phyloP scores from a whole-genome alignment of 2,329 filamentous ascomycete species.

The Colletotrichum australisinense region DNA sequence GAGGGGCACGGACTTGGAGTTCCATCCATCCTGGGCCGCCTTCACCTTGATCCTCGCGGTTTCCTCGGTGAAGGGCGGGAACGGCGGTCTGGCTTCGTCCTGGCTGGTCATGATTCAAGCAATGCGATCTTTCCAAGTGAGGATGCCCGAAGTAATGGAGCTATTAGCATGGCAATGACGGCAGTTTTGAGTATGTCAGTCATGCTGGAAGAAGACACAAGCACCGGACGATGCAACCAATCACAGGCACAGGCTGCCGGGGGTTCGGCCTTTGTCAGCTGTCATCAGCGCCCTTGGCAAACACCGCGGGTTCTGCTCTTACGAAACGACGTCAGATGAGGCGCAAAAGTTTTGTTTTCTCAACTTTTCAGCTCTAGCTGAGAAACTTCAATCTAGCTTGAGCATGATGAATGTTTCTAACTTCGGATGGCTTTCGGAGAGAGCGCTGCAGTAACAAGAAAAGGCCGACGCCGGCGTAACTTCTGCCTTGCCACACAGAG shows the following conservation, averaged over 20 bases:
- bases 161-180: not conserved
- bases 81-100: constrained; percentile 50
- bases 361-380: not conserved
- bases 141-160: not conserved
- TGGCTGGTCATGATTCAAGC: constrained; percentile 15
- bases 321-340: not conserved
- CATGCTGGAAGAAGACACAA: not conserved
- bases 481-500: not conserved
- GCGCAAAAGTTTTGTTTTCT: not conserved
- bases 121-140: not conserved
- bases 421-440: not conserved
- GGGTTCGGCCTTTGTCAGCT: constrained; percentile 20
- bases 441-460: not conserved
- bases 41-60: constrained; percentile 83
- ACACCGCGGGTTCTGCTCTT: constrained; percentile 24
- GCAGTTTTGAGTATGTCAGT: not conserved
- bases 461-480: not conserved
- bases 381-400: not conserved
- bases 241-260: not conserved
- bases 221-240: constrained; percentile 12
- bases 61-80: constrained; percentile 79
- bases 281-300: constrained; percentile 21
- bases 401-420: not conserved
- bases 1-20: constrained; percentile 68
- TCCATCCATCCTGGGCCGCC: constrained; percentile 86